A percentile compares a stretch with the other conserved stretches of the same genome.
Evolutionary conservation across 2,329 filamentous ascomycete genomes (phyloP).

Genomic region (Colletotrichum nymphaeae): DNA sequence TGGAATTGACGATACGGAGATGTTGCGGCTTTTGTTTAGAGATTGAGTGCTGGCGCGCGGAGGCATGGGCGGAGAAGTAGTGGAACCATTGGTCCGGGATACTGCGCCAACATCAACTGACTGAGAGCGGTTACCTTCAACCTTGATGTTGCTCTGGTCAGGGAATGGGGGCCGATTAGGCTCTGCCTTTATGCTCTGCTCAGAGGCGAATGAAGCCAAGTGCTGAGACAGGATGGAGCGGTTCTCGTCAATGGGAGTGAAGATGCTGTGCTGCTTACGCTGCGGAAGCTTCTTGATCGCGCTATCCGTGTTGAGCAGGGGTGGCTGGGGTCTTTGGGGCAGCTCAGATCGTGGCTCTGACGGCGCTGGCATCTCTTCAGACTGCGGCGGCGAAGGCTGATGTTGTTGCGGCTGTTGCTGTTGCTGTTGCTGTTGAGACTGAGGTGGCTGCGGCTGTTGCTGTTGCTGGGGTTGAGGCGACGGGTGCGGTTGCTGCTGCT

Average conservation of each 20-base stretch:
- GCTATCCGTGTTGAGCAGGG: conserved; percentile 61
- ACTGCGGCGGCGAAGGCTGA: conserved; percentile 52
- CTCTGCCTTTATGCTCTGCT: conserved; percentile 57
- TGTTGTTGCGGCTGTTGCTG: conserved; percentile 53
- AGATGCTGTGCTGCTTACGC: conserved; percentile 90
- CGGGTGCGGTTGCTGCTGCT: conserved; percentile 37
- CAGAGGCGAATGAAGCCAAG: conserved; percentile 73
- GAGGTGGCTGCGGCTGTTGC: conserved; percentile 54
- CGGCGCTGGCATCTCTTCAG: conserved; percentile 63
- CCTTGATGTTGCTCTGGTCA: conserved; percentile 38
- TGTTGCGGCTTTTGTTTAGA: conserved; percentile 58
- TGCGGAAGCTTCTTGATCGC: conserved; percentile 74
- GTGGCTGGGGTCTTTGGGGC: conserved; percentile 58
- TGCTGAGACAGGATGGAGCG: conserved; percentile 90
- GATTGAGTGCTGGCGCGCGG: conserved; percentile 61
- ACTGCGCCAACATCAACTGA: conserved; percentile 73
- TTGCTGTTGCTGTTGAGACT: conserved; percentile 41
- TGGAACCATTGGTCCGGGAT: conserved; percentile 58
- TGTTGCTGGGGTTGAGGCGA: conserved; percentile 51
- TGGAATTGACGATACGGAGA: conserved; percentile 71
- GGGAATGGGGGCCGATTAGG: conserved; percentile 36
- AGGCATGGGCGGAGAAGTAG: conserved; percentile 67
- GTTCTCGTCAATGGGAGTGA: conserved; percentile 95
- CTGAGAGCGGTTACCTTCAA: conserved; percentile 62
- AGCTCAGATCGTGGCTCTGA: conserved; percentile 60